Conservation (phyloP, 1,284 basidiomycete species). For the Sporisorium sorghi region DNA sequence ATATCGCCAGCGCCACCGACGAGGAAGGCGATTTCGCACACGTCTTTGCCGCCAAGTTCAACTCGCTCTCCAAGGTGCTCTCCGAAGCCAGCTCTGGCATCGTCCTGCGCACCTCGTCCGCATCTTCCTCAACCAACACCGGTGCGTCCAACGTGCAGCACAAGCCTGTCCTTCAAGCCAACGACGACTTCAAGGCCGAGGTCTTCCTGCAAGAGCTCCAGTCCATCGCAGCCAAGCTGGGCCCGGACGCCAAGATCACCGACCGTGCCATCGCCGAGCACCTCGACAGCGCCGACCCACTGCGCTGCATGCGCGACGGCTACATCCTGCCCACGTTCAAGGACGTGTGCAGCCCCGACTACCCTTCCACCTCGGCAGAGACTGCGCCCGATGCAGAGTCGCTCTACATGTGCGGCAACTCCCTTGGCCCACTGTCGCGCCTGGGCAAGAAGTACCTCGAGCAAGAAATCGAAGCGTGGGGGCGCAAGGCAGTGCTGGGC, state of each 20-base stretch:
- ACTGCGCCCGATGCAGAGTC: slow-evolving; percentile 59
- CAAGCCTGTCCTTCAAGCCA: slow-evolving; percentile 21
- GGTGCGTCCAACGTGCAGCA: slow-evolving; percentile 17
- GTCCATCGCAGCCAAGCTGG: slow-evolving; percentile 43
- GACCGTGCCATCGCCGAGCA: slow-evolving; percentile 47
- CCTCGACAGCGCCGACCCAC: slow-evolving; percentile 44
- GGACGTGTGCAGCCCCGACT: slow-evolving; percentile 46
- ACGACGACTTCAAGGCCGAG: slow-evolving; percentile 36
- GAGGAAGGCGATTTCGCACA: slow-evolving; percentile 37
- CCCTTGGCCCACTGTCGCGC: slow-evolving; percentile 85
- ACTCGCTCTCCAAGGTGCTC: slow-evolving; percentile 45
- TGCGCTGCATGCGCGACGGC: slow-evolving; percentile 44
- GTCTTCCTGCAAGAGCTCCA: slow-evolving; percentile 40
- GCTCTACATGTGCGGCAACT: slow-evolving; percentile 96
- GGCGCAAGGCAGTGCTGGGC: slow-evolving; percentile 80
- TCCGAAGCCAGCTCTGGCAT: slow-evolving; percentile 40
- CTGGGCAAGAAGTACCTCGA: slow-evolving; percentile 79
- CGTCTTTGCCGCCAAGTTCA: slow-evolving; percentile 45
- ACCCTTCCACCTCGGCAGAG: slow-evolving; percentile 24
- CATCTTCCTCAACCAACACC: neutral
- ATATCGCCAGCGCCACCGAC: slow-evolving; percentile 37
- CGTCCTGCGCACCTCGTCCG: slow-evolving; percentile 10
- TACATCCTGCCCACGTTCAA: slow-evolving; percentile 55
- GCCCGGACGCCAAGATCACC: slow-evolving; percentile 30
- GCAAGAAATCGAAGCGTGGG: slow-evolving; percentile 91